A percentile compares a stretch with the other conserved stretches of the same genome.
Conservation (phyloP, 805 yeast genomes). For the Jamesozyma piceae region DNA sequence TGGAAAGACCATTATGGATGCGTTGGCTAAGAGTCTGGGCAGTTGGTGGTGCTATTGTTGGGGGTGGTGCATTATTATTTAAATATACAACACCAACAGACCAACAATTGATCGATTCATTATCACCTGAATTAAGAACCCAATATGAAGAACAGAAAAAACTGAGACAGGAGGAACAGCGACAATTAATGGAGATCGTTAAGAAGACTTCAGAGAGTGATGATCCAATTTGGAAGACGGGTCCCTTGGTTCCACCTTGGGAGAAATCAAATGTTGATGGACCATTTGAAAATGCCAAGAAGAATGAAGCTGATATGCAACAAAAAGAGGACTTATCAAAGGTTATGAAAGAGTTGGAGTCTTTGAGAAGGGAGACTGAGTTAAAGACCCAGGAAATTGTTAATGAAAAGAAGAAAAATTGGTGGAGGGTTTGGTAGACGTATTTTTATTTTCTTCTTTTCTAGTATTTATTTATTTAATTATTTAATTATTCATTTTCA, state of each 20-base stretch:
- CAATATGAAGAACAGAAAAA: slow-evolving; percentile 60
- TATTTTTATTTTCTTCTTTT: not conserved
- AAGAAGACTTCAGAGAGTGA: slow-evolving; percentile 52
- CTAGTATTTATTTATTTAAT: not conserved
- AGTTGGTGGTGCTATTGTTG: slow-evolving; percentile 59
- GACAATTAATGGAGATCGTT: slow-evolving; percentile 58
- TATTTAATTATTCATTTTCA: not conserved
- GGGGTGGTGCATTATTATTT: slow-evolving; percentile 60
- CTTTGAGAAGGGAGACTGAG: slow-evolving; percentile 3
- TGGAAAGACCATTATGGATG: slow-evolving; percentile 41
- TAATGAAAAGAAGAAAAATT: slow-evolving; percentile 5
- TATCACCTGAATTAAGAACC: slow-evolving; percentile 76
- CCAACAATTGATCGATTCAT: slow-evolving; percentile 59
- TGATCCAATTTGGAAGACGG: slow-evolving; percentile 80
- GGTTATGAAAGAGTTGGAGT: slow-evolving; percentile 2
- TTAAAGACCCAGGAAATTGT: slow-evolving; percentile 5
- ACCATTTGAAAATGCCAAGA: slow-evolving; percentile 2
- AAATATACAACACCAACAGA: slow-evolving; percentile 79
- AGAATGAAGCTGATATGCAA: slow-evolving; percentile 3
- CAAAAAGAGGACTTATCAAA: slow-evolving; percentile 3
- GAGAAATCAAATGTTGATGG: slow-evolving; percentile 27
- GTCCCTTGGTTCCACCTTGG: slow-evolving; percentile 60
- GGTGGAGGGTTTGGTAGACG: slow-evolving; percentile 11
- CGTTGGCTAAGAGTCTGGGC: slow-evolving; percentile 51
- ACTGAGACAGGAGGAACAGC: slow-evolving; percentile 58